Evolutionary conservation across 2,329 filamentous ascomycete genomes (phyloP), one percentile per base, ranked within the genome.

Genomic region (Neopestalotiopsis sp.): DNA sequence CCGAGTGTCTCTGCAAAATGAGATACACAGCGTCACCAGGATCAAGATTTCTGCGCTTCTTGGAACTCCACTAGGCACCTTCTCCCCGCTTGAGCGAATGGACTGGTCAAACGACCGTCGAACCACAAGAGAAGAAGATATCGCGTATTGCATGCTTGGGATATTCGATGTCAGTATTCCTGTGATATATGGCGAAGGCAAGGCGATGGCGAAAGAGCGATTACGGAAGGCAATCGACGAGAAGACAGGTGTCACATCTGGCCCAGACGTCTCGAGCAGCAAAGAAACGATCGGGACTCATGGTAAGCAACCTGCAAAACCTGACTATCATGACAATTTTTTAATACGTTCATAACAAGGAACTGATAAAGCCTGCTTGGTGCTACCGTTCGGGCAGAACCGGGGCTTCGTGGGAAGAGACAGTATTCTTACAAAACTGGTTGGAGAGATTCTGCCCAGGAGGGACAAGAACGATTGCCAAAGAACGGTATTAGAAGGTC

Each of bases 401-500:
- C 12, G 45, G 4, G 62, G 24, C 5, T 65, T 65, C n/a, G 42
- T 65, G 1, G 42, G 24, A 56, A 32, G 62, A 28, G 62, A 52
- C n/a, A 17, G 12, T 2, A 28, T 65, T 52, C 42, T 65, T n/a
- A 4, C 12, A 65, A 13, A 65, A 17, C 42, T 65, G n/a, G 32
- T 62, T 4, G 17, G 12, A 32, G 45, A 30, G 38, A 52, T 65
- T n/a, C 62, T 40, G 10, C 42, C 42, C 10, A 52, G 42, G n/a
- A 32, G 75, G 17, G 24, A 24, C 24, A 24, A 24, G 24, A 24
- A 75, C 17, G 66, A 72, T 68, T 77, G 74, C 70, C 76, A 73
- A 57, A 71, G 71, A 34, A 74, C 67, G 4, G 75, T 71, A 3
- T 56, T 80, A 7, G 65, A 74, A 4, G 80, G 79, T 2, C 74